These are phyloP conservation scores for Microbotryum violaceum DNA, from an alignment of 1,284 basidiomycete genomes.

Conservation along the genomic window DNA sequence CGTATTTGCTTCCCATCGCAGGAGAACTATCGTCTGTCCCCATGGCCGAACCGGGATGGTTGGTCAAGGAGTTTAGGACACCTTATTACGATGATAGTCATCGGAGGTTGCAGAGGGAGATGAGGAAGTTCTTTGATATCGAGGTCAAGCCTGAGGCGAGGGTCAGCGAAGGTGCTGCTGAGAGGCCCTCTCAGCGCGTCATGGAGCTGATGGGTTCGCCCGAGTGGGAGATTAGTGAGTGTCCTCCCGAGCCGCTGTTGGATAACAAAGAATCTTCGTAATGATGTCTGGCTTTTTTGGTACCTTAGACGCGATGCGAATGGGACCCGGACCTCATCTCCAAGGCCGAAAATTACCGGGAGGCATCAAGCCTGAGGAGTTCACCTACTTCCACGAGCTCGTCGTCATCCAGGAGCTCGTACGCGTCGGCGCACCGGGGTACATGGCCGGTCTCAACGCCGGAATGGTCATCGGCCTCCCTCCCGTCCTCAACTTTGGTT, in stretches of 20 bases:
- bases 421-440: conserved; percentile 36
- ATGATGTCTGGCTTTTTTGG: not conserved
- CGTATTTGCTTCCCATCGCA: conserved; percentile 19
- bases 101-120: conserved; percentile 18
- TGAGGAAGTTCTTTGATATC: conserved; percentile 19
- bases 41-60: conserved; percentile 24
- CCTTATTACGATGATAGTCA: conserved; percentile 24
- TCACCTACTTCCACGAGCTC: conserved; percentile 27
- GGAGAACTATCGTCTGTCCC: conserved; percentile 20
- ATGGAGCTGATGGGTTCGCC: conserved; percentile 34
- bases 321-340: conserved; percentile 42
- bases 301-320: conserved; percentile 35
- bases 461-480: conserved; percentile 55
- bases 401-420: conserved; percentile 40
- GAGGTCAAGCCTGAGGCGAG: conserved; percentile 27
- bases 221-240: conserved; percentile 19
- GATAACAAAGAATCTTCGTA: conserved; percentile 1
- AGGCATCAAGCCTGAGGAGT: conserved; percentile 39
- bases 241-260: not conserved
- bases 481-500: conserved; percentile 42
- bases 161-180: conserved; percentile 33
- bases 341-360: conserved; percentile 40
- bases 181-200: conserved; percentile 33
- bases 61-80: conserved; percentile 20
- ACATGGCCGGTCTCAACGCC: conserved; percentile 51